Evolutionary conservation across 2,329 filamentous ascomycete genomes (phyloP).

Genomic region (Cladosporium austrohemisphaericum): DNA sequence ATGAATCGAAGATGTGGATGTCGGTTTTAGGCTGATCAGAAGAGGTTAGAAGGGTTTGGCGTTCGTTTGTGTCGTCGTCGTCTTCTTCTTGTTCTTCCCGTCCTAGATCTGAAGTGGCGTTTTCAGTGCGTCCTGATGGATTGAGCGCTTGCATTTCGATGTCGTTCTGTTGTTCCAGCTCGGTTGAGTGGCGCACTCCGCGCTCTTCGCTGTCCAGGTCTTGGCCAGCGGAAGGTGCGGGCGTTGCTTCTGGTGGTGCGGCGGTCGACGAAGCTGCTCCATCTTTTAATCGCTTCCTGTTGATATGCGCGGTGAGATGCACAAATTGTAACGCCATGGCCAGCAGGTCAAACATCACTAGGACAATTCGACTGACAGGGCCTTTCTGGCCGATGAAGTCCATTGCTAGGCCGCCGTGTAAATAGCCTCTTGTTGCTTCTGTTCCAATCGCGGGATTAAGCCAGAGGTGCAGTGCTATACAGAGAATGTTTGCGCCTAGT

Average conservation of each 20-base stretch:
- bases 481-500: constrained; percentile 52
- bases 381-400: constrained; percentile 62
- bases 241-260: constrained; percentile 3
- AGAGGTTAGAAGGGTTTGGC: neutral
- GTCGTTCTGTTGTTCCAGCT: constrained; percentile 34
- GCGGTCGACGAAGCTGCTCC: constrained; percentile 23
- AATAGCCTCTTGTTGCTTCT: constrained; percentile 50
- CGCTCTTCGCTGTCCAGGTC: constrained; percentile 60
- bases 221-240: constrained; percentile 35
- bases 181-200: constrained; percentile 44
- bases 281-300: constrained; percentile 48
- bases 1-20: constrained; percentile 40
- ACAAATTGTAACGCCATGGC: constrained; percentile 54
- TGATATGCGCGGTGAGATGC: constrained; percentile 53
- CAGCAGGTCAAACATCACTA: constrained; percentile 52
- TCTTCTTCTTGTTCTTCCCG: constrained; percentile 8
- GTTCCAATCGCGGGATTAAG: constrained; percentile 41
- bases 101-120: constrained; percentile 15
- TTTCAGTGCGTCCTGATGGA: constrained; percentile 19
- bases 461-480: constrained; percentile 51
- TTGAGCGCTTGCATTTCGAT: constrained; percentile 40
- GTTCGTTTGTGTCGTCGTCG: constrained; percentile 16
- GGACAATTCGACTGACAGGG: constrained; percentile 51
- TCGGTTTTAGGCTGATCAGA: constrained; percentile 25
- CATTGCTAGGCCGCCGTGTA: constrained; percentile 60